Conservation (phyloP, 2,329 filamentous ascomycete genomes). For the Aspergillus versicolor region DNA sequence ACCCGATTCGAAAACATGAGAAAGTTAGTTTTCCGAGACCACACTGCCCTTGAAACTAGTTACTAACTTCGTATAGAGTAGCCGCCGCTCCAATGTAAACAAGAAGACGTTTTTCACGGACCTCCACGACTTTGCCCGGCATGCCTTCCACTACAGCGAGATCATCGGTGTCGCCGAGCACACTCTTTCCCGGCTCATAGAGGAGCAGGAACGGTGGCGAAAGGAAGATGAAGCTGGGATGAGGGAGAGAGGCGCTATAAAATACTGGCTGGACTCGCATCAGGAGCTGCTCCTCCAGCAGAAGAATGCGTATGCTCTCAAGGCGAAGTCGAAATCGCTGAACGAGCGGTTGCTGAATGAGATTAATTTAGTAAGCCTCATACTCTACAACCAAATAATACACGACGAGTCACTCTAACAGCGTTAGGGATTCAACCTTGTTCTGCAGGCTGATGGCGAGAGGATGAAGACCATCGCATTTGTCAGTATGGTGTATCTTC, state of each 20-base stretch:
- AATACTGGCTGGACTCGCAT: conserved; percentile 8
- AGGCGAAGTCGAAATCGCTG: conserved; percentile 25
- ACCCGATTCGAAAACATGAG: conserved; percentile 31
- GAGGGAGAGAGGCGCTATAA: not conserved
- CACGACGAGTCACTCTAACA: too few relatives aligned
- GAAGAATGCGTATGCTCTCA: conserved; percentile 23
- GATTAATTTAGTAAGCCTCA: conserved; percentile 27
- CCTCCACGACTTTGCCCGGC: conserved; percentile 32
- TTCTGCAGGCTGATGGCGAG: conserved; percentile 30
- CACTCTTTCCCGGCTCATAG: conserved; percentile 23
- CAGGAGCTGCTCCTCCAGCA: conserved; percentile 6
- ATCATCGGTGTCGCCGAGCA: conserved; percentile 31
- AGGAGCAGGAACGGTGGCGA: conserved; percentile 19
- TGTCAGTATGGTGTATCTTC: conserved; percentile 28
- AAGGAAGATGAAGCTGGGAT: not conserved
- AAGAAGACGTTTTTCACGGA: conserved; percentile 10
- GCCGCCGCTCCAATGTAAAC: too few relatives aligned
- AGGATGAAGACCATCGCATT: conserved; percentile 31
- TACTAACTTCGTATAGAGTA: too few relatives aligned
- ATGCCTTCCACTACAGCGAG: conserved; percentile 33
- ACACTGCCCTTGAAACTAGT: not conserved
- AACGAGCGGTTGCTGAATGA: conserved; percentile 31
- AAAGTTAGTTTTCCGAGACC: conserved; percentile 20
- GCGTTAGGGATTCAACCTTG: conserved; percentile 28
- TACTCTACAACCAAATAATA: too few relatives aligned